Evolutionary conservation across 441 rosid species (phyloP), one percentile per base, ranked within the genome.

Genomic region (Mallotus repandus): DNA sequence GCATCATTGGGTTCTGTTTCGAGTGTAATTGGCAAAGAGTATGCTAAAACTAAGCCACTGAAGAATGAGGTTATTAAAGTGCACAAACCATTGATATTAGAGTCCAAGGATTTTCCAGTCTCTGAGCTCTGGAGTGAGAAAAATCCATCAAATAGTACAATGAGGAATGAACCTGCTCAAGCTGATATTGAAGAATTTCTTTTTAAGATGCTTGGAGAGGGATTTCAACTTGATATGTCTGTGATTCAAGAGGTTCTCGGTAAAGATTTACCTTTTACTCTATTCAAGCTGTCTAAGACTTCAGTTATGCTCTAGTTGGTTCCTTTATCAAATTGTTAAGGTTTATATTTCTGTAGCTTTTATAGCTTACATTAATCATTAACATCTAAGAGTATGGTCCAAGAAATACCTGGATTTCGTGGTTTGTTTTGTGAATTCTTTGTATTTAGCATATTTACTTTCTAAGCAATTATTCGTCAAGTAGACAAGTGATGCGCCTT

Each of bases 201-300:
- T 22, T 71, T 79, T 59, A 81, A 81, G 73, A 85, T 89, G 88
- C 89, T 89, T 63, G 83, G 78, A 79, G 85, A 81, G 69, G 91
- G 93, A 45, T 89, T 87, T 71, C 87, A 81, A 84, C 86, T 86
- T 56, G 86, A 84, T 53, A 80, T 66, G 76, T 74, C 80, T 60
- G 78, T 83, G 73, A 86, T 87, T 75, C 81, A 69, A 68, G 79
- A 89, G 63, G 86, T 87, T 78, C 81, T 87, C 62, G 87, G 89
- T 86, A 87, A 78, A 59, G 72, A 56, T 48, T 66, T 18, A 43
- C 71, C 81, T 66, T 63, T 66, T 63, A 53, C 29, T 73, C 13
- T n/a, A 35, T 46, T 32, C 67, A 62, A 74, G 57, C 41, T 71
- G 38, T 77, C 64, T 72, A 70, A 18, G 49, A 54, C 41, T 32